Evolutionary conservation across 1,139 yeast genomes (phyloP), one percentile per base, ranked within the genome.

Genomic region (Ashbya aceris): DNA sequence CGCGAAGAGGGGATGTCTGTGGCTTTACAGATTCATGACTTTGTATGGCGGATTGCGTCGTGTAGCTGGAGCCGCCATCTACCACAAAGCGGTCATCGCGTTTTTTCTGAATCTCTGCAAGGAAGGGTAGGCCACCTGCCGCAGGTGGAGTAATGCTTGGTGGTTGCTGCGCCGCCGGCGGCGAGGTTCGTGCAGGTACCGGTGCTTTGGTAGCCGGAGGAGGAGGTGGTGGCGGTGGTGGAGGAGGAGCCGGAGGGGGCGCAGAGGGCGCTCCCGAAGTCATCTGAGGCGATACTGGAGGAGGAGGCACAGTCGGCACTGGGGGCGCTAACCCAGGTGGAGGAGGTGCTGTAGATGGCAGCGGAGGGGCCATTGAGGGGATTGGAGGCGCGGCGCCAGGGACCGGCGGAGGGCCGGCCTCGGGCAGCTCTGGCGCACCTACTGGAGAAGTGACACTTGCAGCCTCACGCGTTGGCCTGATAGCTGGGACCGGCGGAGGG

Each of bases 91-190:
- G 50, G 36, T 75, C 79, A 46, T 73, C 72, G 53, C 82, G 63
- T 48, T 70, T 74, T 37, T 71, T 70, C 50, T 75, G 74, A 36
- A 77, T 76, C 44, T 76, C 75, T 1, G 79, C 75, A 35, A 77
- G 62, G 51, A 77, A 76, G 5, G 72, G 63, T 3, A 66, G 58
- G 4, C 61, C 60, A 10, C 66, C 62, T 8, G 62, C 51, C 9
- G 46, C 46, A 3, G 46, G 26, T 3, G 61, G 45, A 10, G 45
- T 13, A 7, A 39, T 30, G 13, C 49, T n/a, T n/a, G 45, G 17
- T 11, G 42, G 12, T n/a, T 36, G n/a, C 17, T 36, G 26, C 4
- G 44, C 13, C 11, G 43, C 29, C 8, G 40, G 28, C 17, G 38
- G 35, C 39, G 59, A 39, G 38, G 61, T 40, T 3, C 52, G 49